Percentiles rank a stretch among this genome's conserved stretches.
Conservation (phyloP, 257 asterid genomes). For the Capsicum chinense region DNA sequence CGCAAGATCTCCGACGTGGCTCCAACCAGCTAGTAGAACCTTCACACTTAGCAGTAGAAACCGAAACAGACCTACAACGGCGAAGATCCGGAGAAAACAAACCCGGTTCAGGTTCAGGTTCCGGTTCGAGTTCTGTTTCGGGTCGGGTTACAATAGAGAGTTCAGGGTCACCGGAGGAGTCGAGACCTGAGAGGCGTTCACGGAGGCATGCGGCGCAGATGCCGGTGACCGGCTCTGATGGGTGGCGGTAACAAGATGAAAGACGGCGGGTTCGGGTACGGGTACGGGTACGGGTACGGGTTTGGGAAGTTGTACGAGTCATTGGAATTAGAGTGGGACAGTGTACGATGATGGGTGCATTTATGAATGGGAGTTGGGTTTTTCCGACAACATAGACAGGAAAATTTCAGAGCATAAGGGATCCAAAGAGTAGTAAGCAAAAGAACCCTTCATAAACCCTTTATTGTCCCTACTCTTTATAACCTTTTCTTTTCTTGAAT, state of each 20-base stretch:
- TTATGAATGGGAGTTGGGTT: constrained; percentile 25
- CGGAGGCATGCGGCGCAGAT: constrained; percentile 96
- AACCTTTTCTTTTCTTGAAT: neutral
- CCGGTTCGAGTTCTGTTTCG: no score
- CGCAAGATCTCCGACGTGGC: constrained; percentile 89
- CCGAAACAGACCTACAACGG: constrained; percentile 86
- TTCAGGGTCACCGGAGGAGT: constrained; percentile 38
- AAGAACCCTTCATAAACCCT: constrained; percentile 62
- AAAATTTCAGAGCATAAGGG: constrained; percentile 40
- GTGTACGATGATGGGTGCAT: neutral
- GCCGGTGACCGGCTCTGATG: constrained; percentile 75
- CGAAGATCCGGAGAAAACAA: constrained; percentile 60
- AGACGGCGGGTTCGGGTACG: constrained; percentile 62
- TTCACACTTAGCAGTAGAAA: constrained; percentile 50
- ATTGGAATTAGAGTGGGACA: constrained; percentile 39
- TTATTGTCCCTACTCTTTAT: constrained; percentile 7
- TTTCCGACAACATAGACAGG: constrained; percentile 30
- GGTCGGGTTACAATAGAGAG: constrained; percentile 20
- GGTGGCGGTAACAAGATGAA: constrained; percentile 85
- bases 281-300: constrained; percentile 54
- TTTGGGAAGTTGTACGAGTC: constrained; percentile 57
- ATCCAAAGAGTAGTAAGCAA: constrained; percentile 42
- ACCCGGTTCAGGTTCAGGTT: no score
- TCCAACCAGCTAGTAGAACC: constrained; percentile 51
- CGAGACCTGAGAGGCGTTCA: constrained; percentile 86